Evolutionary conservation across 2,329 filamentous ascomycete genomes (phyloP).

Genomic region (Microsporum canis): DNA sequence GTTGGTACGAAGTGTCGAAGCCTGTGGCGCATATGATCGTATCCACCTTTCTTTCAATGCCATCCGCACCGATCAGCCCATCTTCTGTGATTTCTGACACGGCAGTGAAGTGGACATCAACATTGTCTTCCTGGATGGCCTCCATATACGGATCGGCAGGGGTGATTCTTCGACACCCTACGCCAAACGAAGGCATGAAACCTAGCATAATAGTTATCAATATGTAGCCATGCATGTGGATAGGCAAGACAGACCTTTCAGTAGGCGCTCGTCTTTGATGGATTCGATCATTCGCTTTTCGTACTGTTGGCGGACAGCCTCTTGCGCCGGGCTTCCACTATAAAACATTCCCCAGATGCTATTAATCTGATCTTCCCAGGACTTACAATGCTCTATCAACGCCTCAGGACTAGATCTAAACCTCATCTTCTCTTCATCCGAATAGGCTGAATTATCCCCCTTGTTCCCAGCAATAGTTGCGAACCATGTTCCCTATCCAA

Average conservation of each 20-base stretch:
- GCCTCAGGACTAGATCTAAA: slow-evolving; percentile 13
- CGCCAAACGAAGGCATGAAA: slow-evolving; percentile 18
- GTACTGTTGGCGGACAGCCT: slow-evolving; percentile 29
- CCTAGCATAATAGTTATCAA: not conserved
- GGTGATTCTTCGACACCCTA: slow-evolving; percentile 39
- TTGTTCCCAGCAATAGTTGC: slow-evolving; percentile 38
- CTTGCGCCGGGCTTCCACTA: slow-evolving; percentile 32
- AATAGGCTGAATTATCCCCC: slow-evolving; percentile 33
- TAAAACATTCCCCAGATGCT: slow-evolving; percentile 39
- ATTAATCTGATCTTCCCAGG: slow-evolving; percentile 39
- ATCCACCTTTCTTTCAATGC: slow-evolving; percentile 18
- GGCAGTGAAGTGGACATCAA: slow-evolving; percentile 22
- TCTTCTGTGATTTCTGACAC: slow-evolving; percentile 25
- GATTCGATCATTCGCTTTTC: slow-evolving; percentile 38
- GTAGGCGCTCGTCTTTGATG: slow-evolving; percentile 41
- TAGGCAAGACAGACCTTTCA: slow-evolving; percentile 25
- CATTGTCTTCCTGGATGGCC: slow-evolving; percentile 34
- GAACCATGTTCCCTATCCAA: slow-evolving; percentile 19
- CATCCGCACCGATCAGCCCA: slow-evolving; percentile 18
- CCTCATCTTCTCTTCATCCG: slow-evolving; percentile 11
- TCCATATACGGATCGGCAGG: slow-evolving; percentile 44
- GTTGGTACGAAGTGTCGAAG: slow-evolving; percentile 23
- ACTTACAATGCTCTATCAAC: slow-evolving; percentile 36
- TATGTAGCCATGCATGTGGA: too few species aligned
- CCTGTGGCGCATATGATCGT: slow-evolving; percentile 26